A percentile compares a stretch with the other conserved stretches of the same genome.
These are phyloP conservation scores for Pythium catenulatum DNA, from an alignment of 352 stramenopile genomes.

Conservation along the genomic window DNA sequence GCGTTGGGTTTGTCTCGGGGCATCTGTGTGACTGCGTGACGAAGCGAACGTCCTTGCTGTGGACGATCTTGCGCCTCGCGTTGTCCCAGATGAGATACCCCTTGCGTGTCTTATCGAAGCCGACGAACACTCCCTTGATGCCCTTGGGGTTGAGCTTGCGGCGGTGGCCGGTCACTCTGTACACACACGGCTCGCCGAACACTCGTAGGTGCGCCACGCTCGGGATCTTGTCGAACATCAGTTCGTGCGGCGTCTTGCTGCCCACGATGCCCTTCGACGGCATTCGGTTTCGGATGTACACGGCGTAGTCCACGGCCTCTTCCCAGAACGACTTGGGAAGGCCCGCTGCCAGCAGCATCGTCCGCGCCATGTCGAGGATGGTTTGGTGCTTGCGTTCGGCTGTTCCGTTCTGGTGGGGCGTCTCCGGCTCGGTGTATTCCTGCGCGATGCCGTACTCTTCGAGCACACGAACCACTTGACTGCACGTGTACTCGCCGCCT, in stretches of 20 bases:
- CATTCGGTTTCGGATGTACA: constrained; percentile 17
- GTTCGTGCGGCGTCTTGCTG: background rate
- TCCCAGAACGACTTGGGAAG: background rate
- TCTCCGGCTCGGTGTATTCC: too few species aligned
- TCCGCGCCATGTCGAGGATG: background rate
- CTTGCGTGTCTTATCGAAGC: too few species aligned
- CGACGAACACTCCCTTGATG: too few species aligned
- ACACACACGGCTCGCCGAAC: background rate
- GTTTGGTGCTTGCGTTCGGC: constrained; percentile 2
- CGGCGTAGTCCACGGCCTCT: background rate
- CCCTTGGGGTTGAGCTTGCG: background rate
- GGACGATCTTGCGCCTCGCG: too few species aligned
- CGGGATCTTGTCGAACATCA: constrained; percentile 19
- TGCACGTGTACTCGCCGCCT: too few species aligned
- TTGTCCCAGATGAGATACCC: too few species aligned
- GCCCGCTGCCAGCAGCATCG: background rate
- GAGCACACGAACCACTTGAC: too few species aligned
- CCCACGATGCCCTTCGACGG: background rate
- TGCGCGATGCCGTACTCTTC: too few species aligned
- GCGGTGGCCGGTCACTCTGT: background rate
- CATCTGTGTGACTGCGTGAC: too few species aligned
- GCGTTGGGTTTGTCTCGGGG: too few species aligned
- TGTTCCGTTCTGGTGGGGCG: too few species aligned
- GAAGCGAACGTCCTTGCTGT: too few species aligned
- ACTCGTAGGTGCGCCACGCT: background rate